Base-by-base conservation (phyloP, 495 filamentous ascomycete species). In the Penicillium roqueforti region DNA sequence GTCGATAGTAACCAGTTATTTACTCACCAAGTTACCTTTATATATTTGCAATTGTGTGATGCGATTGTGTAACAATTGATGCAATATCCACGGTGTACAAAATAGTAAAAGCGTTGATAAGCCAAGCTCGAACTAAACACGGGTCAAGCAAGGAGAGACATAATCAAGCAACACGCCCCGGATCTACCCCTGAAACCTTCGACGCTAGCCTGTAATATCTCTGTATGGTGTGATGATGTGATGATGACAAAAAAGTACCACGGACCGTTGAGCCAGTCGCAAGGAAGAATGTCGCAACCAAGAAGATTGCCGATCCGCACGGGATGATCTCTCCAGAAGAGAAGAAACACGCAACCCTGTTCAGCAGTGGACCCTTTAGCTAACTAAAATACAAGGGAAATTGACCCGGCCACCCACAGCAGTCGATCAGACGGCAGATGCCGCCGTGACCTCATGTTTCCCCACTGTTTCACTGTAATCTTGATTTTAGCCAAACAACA, bases 361-460 rank as follows among this genome's bases (percentile, higher is more conserved):
- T 20, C 37, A 20, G 18, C 19, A 20, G 37, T 20, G 4, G 29
- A n/a, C n/a, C n/a, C n/a, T n/a, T n/a, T n/a, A n/a, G n/a, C n/a
- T n/a, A n/a, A n/a, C n/a, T 11, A 34, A 13, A 36, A 36, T 36
- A 16, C 14, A 6, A 26, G 29, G 23, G 39, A 29, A 48, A 48
- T 10, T 23, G 1, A 23, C 31, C 47, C 44, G 31, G n/a, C 4
- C 36, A n/a, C 20, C 50, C 46, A 39, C 42, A 50, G 48, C 26
- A 43, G 59, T 58, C 61, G 61, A 61, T 61, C 61, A 64, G 57
- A 56, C 59, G 51, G 55, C 56, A 47, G 54, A 66, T 54, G 62
- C 57, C 62, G 62, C 49, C 43, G 59, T 66, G 63, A 66, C 49
- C 42, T 66, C 63, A 66, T 57, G 20, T 36, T 14, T 54, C 19